Conservation (phyloP, 2,329 filamentous ascomycete genomes). For the Cylindrodendrum hubeiense region DNA sequence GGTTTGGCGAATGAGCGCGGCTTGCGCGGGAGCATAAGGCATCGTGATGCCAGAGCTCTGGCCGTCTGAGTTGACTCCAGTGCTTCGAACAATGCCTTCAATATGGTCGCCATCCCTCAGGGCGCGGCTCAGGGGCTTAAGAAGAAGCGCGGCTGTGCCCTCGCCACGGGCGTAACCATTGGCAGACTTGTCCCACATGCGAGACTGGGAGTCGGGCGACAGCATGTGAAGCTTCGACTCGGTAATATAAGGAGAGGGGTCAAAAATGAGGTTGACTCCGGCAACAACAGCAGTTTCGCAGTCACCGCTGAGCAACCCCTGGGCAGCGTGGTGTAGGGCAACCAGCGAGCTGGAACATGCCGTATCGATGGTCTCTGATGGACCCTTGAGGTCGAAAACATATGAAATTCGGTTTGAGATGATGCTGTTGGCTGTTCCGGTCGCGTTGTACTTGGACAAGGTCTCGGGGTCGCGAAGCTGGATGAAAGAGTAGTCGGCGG, state of each 20-base stretch:
- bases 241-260: constrained; percentile 30
- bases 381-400: constrained; percentile 52
- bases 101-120: constrained; percentile 63
- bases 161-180: constrained; percentile 28
- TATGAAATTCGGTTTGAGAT: constrained; percentile 53
- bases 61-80: constrained; percentile 66
- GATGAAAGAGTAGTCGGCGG: constrained; percentile 27
- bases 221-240: constrained; percentile 59
- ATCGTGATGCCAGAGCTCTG: constrained; percentile 46
- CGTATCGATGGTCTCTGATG: constrained; percentile 49
- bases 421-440: constrained; percentile 47
- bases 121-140: constrained; percentile 23
- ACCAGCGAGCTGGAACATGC: constrained; percentile 53
- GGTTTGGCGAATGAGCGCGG: constrained; percentile 51
- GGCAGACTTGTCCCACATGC: constrained; percentile 27
- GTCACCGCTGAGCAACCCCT: constrained; percentile 48
- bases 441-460: constrained; percentile 20
- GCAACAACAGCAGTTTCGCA: constrained; percentile 50
- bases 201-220: constrained; percentile 16
- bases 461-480: constrained; percentile 24
- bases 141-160: constrained; percentile 20
- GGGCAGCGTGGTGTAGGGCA: constrained; percentile 34
- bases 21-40: constrained; percentile 59
- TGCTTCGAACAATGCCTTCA: constrained; percentile 61
- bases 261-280: constrained; percentile 50